Conservation (phyloP, 2,329 filamentous ascomycete species). For the Botryosphaeria dothidea region DNA sequence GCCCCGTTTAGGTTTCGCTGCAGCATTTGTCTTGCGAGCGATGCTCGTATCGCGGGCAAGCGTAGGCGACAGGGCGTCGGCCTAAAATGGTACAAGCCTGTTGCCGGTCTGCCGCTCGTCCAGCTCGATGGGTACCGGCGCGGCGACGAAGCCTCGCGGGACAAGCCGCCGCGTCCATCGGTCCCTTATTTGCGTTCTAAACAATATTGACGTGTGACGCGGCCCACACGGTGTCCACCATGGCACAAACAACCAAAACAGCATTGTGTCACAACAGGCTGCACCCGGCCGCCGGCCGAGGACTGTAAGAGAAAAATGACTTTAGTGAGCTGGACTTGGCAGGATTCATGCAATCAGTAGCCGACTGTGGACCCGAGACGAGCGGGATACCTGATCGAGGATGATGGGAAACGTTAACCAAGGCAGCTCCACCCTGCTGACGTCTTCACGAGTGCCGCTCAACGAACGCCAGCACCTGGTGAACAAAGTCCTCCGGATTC, state of each 20-base stretch:
- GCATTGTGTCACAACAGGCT: neutral
- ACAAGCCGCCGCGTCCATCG: neutral
- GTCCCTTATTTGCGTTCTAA: neutral
- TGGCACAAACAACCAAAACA: neutral
- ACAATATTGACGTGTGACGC: neutral
- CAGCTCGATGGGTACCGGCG: neutral
- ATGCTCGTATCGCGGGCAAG: slow-evolving; percentile 12
- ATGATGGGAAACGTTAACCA: neutral
- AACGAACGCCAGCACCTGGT: slow-evolving; percentile 26
- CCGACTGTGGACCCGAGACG: neutral
- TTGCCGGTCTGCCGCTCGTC: slow-evolving; percentile 9
- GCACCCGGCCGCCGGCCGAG: neutral
- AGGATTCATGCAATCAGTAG: neutral
- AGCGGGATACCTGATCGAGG: neutral
- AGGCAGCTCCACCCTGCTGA: neutral
- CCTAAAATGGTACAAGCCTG: neutral
- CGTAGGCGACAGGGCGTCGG: slow-evolving; percentile 9
- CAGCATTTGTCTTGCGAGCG: slow-evolving; percentile 9
- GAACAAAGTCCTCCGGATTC: slow-evolving; percentile 26
- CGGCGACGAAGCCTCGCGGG: neutral
- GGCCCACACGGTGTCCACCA: neutral
- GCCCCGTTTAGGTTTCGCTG: slow-evolving; percentile 12
- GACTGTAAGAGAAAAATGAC: neutral
- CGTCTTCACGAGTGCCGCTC: slow-evolving; percentile 19
- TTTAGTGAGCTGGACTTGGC: neutral